Base-by-base conservation (phyloP, 345 rosid genomes). In the Litchi chinensis region DNA sequence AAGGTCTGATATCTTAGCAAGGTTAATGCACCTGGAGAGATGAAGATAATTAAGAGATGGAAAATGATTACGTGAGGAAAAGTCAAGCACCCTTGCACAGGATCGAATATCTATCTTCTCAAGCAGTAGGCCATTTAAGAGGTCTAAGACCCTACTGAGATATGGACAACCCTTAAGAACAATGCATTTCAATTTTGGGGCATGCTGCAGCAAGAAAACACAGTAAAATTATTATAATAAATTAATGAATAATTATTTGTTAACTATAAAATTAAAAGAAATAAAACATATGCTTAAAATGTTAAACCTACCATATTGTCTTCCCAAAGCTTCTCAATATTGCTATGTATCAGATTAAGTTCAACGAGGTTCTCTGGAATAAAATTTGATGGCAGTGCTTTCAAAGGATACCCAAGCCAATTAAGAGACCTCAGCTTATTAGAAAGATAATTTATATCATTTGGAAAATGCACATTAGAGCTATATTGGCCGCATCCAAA, bases 341-440 rank as follows among this genome's bases (percentile, higher is more conserved):
- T 54, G 46, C 77, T 76, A 22, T 28, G 15, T 21, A 32, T 1
- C 63, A 75, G 1, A 18, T 32, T 8, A 37, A 80, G 79, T 60
- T 75, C 75, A 15, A 74, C 50, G 13, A 80, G 75, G 1, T 80
- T 46, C 13, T 26, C 37, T 32, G 79, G 24, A 9, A 24, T 22
- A 50, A 80, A 70, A 60, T 9, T 5, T 16, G 63, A 57, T 5
- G 24, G 83, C 65, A 80, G 50, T 19, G 18, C n/a, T n/a, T 81
- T 63, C 32, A 56, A 76, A 52, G 77, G 77, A 48, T 70, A 81
- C 2, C 44, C 28, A 37, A 70, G 28, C 83, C 76, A 80, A 28
- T 60, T 1, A 15, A 80, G 71, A 75, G 19, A 63, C 22, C 73
- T 52, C 0, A 80, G 41, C 43, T 50, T 66, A 62, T 37, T 4